phyloP scores from a whole-genome alignment of 306 rosid genomes.

The Chamaecrista fasciculata region DNA sequence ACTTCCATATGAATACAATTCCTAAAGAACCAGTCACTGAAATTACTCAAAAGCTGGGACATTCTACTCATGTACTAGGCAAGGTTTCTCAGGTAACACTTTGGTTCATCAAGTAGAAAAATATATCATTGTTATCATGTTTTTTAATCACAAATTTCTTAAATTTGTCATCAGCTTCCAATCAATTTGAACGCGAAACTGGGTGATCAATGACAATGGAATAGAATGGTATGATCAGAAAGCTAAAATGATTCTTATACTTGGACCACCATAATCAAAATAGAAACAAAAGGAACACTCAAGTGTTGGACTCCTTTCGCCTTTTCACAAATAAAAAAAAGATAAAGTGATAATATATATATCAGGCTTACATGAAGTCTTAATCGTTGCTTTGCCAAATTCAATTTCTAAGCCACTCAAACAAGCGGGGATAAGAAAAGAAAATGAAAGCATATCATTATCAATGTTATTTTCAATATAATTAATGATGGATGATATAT shows the following conservation, averaged over 20 bases:
- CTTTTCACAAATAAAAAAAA: constrained; percentile 23
- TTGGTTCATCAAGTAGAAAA: too few relatives aligned
- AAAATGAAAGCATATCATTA: neutral
- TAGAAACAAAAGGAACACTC: constrained; percentile 9
- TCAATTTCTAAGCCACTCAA: neutral
- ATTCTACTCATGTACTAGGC: too few relatives aligned
- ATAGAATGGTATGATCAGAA: neutral
- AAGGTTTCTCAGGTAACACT: too few relatives aligned
- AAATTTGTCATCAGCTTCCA: neutral
- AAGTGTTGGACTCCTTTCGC: constrained; percentile 12
- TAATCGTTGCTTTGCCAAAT: constrained; percentile 22
- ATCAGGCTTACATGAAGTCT: constrained; percentile 15
- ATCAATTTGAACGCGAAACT: constrained; percentile 22
- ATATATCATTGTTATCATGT: too few relatives aligned
- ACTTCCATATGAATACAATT: too few relatives aligned
- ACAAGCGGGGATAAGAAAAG: neutral
- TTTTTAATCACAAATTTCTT: too few relatives aligned
- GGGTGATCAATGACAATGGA: neutral
- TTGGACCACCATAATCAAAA: constrained; percentile 4
- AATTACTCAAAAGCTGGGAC: too few relatives aligned
- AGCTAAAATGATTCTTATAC: neutral
- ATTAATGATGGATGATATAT: too few relatives aligned
- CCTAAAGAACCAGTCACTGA: too few relatives aligned
- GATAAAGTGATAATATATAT: neutral
- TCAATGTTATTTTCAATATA: too few relatives aligned